Base-by-base conservation (phyloP, 768 basidiomycete species). In the Boletus fagicola region DNA sequence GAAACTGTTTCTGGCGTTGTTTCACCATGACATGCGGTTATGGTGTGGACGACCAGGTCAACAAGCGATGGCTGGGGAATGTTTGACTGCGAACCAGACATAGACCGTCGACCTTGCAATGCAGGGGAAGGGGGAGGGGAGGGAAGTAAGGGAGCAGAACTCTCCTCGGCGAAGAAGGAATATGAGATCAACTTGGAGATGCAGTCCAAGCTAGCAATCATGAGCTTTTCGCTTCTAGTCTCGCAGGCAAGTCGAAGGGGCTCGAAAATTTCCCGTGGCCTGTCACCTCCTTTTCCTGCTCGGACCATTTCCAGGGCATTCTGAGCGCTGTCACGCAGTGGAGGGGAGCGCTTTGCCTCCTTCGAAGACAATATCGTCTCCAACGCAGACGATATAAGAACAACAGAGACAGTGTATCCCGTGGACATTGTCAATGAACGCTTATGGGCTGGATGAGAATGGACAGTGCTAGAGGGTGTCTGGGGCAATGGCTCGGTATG, bases 181-280 rank as follows among this genome's bases (percentile, higher is more conserved):
- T 98, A 93, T 8, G 94, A 95, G 60, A 98, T 92, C 62, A 99
- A 84, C 74, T 99, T 99, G 54, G 94, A 92, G 58, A 98, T 94
- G 68, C 97, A 95, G 73, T 99, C 97, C 71, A 99, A 77, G 65
- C 95, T 96, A 18, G 94, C 92, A 69, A 97, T 92, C 88, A 94
- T 92, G 35, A 98, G 82, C 63, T 93, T 93, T 70, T 98, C 94
- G 61, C 81, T 90, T 51, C 87, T 83, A 5, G 95, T 98, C 77
- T 98, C 96, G 75, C 97, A 98, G 10, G 97, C 97, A 51, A 98
- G 78, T 49, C 92, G 85, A 53, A 99, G 80, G n/a, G 97, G 95
- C 66, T 97, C 93, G 67, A 99, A 93, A 51, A 98, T 90, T 67
- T 94, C 90, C 57, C 92, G 81, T 39, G 93, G 92, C 50, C 73